These are phyloP conservation scores for Leishmania tarentolae DNA, from an alignment of 208 protist genomes.

Conservation along the genomic window DNA sequence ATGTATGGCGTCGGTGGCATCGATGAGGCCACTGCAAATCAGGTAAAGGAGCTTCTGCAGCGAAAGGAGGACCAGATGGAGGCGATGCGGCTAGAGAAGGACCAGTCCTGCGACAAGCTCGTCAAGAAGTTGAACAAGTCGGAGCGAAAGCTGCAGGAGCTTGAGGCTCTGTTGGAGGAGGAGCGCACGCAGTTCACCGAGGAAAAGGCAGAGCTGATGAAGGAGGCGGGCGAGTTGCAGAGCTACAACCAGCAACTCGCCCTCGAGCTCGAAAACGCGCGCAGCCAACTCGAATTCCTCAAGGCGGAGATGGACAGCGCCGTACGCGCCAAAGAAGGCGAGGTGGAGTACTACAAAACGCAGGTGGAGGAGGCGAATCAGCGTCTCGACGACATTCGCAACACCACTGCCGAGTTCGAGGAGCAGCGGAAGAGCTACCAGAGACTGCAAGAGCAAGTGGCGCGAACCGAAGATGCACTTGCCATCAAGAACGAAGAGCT, in stretches of 20 bases:
- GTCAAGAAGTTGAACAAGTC: slow-evolving; percentile 92
- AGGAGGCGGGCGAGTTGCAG: slow-evolving; percentile 69
- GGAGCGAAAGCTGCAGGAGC: slow-evolving; percentile 74
- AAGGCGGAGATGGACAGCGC: slow-evolving; percentile 65
- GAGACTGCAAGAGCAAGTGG: slow-evolving; percentile 81
- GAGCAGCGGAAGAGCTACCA: slow-evolving; percentile 82
- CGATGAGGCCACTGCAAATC: slow-evolving; percentile 66
- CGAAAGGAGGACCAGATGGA: slow-evolving; percentile 89
- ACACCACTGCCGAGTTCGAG: slow-evolving; percentile 65
- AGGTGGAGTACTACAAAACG: slow-evolving; percentile 74
- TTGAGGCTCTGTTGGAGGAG: slow-evolving; percentile 75
- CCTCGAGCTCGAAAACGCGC: slow-evolving; percentile 80
- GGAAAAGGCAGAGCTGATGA: slow-evolving; percentile 67
- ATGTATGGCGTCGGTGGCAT: slow-evolving; percentile 20
- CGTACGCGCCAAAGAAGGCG: slow-evolving; percentile 71
- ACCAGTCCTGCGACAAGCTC: slow-evolving; percentile 85
- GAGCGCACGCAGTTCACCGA: slow-evolving; percentile 80
- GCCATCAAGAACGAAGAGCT: slow-evolving; percentile 75
- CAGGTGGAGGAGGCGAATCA: slow-evolving; percentile 58
- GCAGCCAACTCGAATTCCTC: slow-evolving; percentile 51
- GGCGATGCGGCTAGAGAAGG: slow-evolving; percentile 67
- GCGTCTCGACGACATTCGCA: slow-evolving; percentile 70
- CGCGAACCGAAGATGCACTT: slow-evolving; percentile 71
- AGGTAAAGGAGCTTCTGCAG: slow-evolving; percentile 80
- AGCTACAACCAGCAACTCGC: slow-evolving; percentile 83